Base-by-base conservation (phyloP, 768 basidiomycete species). In the Candolleomyces aberdarensis region DNA sequence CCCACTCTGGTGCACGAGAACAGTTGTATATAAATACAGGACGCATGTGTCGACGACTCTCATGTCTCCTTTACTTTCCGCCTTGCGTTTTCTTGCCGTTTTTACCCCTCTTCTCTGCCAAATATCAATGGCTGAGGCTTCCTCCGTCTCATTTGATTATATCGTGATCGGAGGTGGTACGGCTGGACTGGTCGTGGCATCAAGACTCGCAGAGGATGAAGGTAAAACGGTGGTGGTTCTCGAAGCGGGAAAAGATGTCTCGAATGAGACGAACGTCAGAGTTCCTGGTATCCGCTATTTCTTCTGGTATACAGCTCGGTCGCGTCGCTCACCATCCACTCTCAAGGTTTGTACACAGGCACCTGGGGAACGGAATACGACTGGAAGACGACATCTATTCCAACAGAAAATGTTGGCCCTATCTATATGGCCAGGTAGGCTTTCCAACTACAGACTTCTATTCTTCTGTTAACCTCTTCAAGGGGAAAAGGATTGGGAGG, bases 191-290 rank as follows among this genome's bases (percentile, higher is more conserved):
- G 44, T 14, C 7, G 15, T 46, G 44, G 44, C 44, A 6, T 17
- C 44, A 9, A 46, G 44, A 14, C 44, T 46, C 44, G 44, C 19
- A 6, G 44, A 46, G 44, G 44, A 46, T 6, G 14, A 17, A 6
- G 15, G 19, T 17, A 46, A 14, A 20, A 46, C 44, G 17, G 44
- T 46, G 17, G 8, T 46, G 19, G 44, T 46, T 17, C 19, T 46
- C 17, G 44, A 46, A 20, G 44, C 44, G 15, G 44, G 44, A 20
- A 80, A 78, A 9, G 75, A 81, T 14, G 82, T 79, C 2, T 63
- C 75, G 15, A 70, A 71, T 22, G 76, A 74, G 1, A 80, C 83
- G 62, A 81, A 83, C 52, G 79, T 83, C 59, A 68, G 78, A n/a
- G 40, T 57, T n/a, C 60, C 60, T 56, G 60, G 60, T 61, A 17